These are phyloP conservation scores for Pinus albicaulis DNA, from an alignment of 75 land plant species.

Conservation along the genomic window DNA sequence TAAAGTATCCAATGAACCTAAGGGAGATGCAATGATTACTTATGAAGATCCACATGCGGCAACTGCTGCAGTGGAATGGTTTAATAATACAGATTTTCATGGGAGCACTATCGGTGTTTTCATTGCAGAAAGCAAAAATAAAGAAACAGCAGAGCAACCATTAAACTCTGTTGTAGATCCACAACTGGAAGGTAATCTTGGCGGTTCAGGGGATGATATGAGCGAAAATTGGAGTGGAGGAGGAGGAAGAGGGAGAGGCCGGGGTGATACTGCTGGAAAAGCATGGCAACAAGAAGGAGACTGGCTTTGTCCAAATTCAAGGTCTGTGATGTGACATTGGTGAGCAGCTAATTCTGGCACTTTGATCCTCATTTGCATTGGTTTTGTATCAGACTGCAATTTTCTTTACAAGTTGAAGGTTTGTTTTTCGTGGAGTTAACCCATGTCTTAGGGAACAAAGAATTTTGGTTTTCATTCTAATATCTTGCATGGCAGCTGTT, in stretches of 20 bases:
- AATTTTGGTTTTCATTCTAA: conserved; percentile 6
- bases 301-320: conserved; percentile 98
- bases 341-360: conserved; percentile 83
- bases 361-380: conserved; percentile 9
- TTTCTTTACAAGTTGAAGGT: neutral
- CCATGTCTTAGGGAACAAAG: neutral
- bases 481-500: conserved; percentile 55
- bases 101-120: conserved; percentile 72
- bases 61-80: conserved; percentile 92
- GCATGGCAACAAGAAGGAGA: conserved; percentile 99
- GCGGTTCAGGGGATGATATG: conserved; percentile 26
- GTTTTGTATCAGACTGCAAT: neutral
- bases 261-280: conserved; percentile 72
- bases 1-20: conserved; percentile 73
- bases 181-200: conserved; percentile 16
- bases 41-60: conserved; percentile 98
- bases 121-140: conserved; percentile 81
- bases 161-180: conserved; percentile 10
- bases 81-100: conserved; percentile 89
- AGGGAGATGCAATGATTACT: conserved; percentile 90
- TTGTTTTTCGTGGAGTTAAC: neutral
- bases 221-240: conserved; percentile 33
- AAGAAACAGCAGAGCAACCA: conserved; percentile 33
- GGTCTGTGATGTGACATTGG: conserved; percentile 98
- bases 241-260: conserved; percentile 72